These are phyloP conservation scores for Maudiozyma serrabonitensis DNA, from an alignment of 805 yeast genomes.

Conservation along the genomic window DNA sequence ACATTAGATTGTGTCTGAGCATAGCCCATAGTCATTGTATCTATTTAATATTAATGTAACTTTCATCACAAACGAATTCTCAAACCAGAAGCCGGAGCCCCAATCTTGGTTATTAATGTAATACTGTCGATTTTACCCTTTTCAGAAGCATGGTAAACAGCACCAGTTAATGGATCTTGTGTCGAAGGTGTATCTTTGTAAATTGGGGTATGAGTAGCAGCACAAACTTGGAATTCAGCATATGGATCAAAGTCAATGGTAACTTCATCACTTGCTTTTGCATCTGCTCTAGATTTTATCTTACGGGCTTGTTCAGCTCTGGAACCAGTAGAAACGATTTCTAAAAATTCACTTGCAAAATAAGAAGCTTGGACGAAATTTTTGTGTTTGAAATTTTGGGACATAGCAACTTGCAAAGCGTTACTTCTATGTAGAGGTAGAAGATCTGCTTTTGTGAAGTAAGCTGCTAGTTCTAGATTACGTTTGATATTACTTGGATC, in stretches of 20 bases:
- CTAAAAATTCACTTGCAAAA: conserved; percentile 78
- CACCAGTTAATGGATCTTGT: conserved; percentile 80
- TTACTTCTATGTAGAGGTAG: conserved; percentile 76
- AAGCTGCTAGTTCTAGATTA: conserved; percentile 89
- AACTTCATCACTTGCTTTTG: conserved; percentile 73
- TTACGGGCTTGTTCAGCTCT: conserved; percentile 84
- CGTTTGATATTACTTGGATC: conserved; percentile 67
- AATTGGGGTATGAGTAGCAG: conserved; percentile 79
- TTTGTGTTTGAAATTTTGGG: conserved; percentile 79
- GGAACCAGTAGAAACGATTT: conserved; percentile 59
- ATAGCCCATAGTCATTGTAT: no score
- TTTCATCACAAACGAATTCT: conserved; percentile 33
- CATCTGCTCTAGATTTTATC: conserved; percentile 70
- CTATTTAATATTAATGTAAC: no score
- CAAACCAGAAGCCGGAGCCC: conserved; percentile 88
- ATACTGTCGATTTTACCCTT: conserved; percentile 74
- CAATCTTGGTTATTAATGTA: conserved; percentile 69
- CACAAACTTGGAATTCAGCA: conserved; percentile 85
- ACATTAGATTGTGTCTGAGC: no score
- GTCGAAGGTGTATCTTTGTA: conserved; percentile 63
- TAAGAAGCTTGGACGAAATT: conserved; percentile 82
- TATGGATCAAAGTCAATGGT: conserved; percentile 89
- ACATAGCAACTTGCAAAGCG: conserved; percentile 92
- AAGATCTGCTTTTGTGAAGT: conserved; percentile 78
- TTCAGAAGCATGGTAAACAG: conserved; percentile 66